Conservation (phyloP, 176 grass and related monocot species). For the Zizania latifolia region DNA sequence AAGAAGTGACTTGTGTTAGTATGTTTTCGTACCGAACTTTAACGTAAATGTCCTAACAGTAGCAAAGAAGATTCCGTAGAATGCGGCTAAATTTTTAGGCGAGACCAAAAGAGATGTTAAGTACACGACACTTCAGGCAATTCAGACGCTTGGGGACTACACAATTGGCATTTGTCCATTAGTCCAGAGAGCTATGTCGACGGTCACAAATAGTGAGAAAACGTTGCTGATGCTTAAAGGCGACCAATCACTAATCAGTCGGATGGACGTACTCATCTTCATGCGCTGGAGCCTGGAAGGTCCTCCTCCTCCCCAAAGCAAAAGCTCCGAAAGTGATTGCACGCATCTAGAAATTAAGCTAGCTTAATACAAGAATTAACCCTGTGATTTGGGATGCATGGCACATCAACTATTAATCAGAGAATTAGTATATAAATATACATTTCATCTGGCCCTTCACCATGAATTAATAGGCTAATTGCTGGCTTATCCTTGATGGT, state of each 20-base stretch:
- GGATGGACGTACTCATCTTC: background rate
- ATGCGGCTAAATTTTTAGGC: background rate
- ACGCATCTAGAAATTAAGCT: background rate
- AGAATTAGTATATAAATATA: background rate
- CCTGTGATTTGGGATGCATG: background rate
- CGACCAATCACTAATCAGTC: background rate
- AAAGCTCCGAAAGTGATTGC: background rate
- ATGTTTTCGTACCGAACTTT: background rate
- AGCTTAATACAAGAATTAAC: background rate
- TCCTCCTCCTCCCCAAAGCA: no score
- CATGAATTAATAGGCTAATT: background rate
- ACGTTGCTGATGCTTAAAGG: background rate
- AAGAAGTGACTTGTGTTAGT: background rate
- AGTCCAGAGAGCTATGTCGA: background rate
- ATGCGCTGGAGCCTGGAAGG: background rate
- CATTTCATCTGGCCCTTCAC: background rate
- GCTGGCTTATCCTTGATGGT: background rate
- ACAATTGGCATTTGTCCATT: background rate
- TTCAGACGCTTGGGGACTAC: background rate
- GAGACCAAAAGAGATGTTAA: background rate
- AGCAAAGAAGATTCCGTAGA: background rate
- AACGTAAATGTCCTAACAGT: background rate
- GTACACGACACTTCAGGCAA: background rate
- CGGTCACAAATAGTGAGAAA: background rate
- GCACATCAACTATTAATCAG: background rate